These are phyloP conservation scores for Blastobotrys serpentis DNA, from an alignment of 1,139 yeast species.

Conservation along the genomic window DNA sequence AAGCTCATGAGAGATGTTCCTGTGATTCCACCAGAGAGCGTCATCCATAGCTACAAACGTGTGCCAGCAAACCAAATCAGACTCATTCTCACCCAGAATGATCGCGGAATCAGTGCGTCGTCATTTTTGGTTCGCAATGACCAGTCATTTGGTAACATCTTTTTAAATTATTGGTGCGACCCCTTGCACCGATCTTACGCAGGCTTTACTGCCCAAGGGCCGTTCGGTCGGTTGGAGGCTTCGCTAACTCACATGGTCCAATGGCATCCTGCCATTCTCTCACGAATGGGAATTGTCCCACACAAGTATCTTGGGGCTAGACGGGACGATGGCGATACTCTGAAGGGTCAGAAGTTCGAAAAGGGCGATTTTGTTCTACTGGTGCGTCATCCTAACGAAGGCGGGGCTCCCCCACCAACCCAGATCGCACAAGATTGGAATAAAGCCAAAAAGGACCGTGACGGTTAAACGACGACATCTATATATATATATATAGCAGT, in stretches of 20 bases:
- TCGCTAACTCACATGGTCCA: slow-evolving; percentile 76
- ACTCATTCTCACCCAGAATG: slow-evolving; percentile 65
- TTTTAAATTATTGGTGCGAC: slow-evolving; percentile 70
- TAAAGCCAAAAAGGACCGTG: not conserved
- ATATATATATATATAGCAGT: not conserved
- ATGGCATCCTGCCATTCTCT: slow-evolving; percentile 85
- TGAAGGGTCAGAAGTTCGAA: slow-evolving; percentile 27
- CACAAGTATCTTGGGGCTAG: slow-evolving; percentile 30
- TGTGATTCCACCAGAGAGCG: slow-evolving; percentile 47
- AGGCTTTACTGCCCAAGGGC: slow-evolving; percentile 61
- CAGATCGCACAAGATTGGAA: slow-evolving; percentile 24
- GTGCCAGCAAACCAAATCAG: slow-evolving; percentile 54
- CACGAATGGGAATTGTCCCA: slow-evolving; percentile 67
- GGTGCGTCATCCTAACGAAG: slow-evolving; percentile 28
- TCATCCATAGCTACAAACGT: slow-evolving; percentile 69
- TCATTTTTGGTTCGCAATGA: slow-evolving; percentile 69
- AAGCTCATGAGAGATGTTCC: slow-evolving; percentile 68
- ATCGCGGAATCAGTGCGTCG: slow-evolving; percentile 59
- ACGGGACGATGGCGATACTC: slow-evolving; percentile 28
- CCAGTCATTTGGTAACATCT: slow-evolving; percentile 55
- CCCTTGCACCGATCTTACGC: slow-evolving; percentile 63
- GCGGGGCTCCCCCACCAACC: slow-evolving; percentile 18
- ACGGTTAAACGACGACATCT: no score
- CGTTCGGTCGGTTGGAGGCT: slow-evolving; percentile 39
- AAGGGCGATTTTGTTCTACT: slow-evolving; percentile 30